Percentiles rank a stretch among this genome's conserved stretches.
Evolutionary conservation across 768 basidiomycete species (phyloP).

Genomic region (Leccinellum luteum): DNA sequence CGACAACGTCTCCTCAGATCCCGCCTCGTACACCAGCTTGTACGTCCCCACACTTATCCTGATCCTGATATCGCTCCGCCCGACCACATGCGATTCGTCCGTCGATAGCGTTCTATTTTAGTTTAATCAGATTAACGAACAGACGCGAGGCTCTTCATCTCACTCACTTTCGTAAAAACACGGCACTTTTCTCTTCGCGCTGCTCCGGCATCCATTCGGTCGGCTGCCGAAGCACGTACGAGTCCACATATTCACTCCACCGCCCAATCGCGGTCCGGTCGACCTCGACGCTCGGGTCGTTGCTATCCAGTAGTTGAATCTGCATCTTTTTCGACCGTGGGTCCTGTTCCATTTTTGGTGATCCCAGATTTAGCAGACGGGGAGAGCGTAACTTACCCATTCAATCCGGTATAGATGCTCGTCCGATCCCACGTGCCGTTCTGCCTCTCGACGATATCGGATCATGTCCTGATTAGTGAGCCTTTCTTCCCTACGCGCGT

Average conservation of each 20-base stretch:
- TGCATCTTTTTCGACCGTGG: slow-evolving; percentile 51
- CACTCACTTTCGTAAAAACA: slow-evolving; percentile 62
- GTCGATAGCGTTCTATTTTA: slow-evolving; percentile 53
- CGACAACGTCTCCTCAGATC: slow-evolving; percentile 56
- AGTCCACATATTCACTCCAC: slow-evolving; percentile 75
- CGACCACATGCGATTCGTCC: slow-evolving; percentile 24
- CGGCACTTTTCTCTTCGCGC: slow-evolving; percentile 33
- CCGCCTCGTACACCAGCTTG: slow-evolving; percentile 66
- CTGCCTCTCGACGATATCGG: slow-evolving; percentile 77
- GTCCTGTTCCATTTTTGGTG: slow-evolving; percentile 41
- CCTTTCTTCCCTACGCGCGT: slow-evolving; percentile 51
- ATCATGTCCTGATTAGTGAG: slow-evolving; percentile 65
- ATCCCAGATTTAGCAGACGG: slow-evolving; percentile 5
- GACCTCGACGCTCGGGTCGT: slow-evolving; percentile 64
- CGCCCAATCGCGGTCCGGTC: slow-evolving; percentile 49
- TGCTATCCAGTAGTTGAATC: slow-evolving; percentile 56
- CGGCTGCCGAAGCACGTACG: slow-evolving; percentile 65
- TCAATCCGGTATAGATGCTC: slow-evolving; percentile 76
- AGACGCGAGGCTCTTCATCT: slow-evolving; percentile 8
- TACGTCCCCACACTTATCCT: slow-evolving; percentile 60
- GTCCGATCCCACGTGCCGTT: slow-evolving; percentile 69
- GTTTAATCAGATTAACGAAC: slow-evolving; percentile 24
- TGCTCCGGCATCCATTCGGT: slow-evolving; percentile 65
- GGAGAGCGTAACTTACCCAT: slow-evolving; percentile 55
- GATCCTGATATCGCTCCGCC: slow-evolving; percentile 35